Conservation (phyloP, 2,329 filamentous ascomycete species). For the Aspergillus proliferans region DNA sequence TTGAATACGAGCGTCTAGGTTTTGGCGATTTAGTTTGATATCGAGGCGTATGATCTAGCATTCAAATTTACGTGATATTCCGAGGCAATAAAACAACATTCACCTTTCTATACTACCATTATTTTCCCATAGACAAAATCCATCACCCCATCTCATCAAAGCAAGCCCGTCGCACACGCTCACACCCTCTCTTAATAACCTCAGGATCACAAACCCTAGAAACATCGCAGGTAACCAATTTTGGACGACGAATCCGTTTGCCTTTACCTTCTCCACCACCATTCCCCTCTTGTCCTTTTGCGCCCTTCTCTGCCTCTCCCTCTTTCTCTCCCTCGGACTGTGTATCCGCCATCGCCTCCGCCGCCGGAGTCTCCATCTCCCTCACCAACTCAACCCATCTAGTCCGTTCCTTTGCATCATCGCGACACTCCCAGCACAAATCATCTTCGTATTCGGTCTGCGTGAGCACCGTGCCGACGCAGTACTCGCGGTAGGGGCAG, state of each 20-base stretch:
- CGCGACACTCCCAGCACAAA: neutral
- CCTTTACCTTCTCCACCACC: neutral
- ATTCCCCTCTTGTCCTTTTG: neutral
- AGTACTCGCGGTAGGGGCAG: slow-evolving; percentile 1
- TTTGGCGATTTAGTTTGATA: neutral
- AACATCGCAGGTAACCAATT: neutral
- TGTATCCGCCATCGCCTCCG: neutral
- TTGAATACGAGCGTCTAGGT: slow-evolving; percentile 30
- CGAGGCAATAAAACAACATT: neutral
- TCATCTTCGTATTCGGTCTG: neutral
- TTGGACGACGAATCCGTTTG: neutral
- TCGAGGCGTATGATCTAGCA: neutral
- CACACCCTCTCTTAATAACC: neutral
- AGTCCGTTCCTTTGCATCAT: neutral
- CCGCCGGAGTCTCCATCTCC: neutral
- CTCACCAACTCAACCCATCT: neutral
- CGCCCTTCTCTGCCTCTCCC: neutral
- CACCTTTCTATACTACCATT: neutral
- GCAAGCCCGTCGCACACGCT: neutral
- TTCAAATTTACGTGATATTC: too few species aligned
- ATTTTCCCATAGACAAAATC: neutral
- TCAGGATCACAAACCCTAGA: neutral
- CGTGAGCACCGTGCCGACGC: neutral
- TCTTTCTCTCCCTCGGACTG: neutral
- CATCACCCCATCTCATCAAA: too few species aligned